Evolutionary conservation across 352 stramenopile genomes (phyloP).

Genomic region (Blastocystis sp.): DNA sequence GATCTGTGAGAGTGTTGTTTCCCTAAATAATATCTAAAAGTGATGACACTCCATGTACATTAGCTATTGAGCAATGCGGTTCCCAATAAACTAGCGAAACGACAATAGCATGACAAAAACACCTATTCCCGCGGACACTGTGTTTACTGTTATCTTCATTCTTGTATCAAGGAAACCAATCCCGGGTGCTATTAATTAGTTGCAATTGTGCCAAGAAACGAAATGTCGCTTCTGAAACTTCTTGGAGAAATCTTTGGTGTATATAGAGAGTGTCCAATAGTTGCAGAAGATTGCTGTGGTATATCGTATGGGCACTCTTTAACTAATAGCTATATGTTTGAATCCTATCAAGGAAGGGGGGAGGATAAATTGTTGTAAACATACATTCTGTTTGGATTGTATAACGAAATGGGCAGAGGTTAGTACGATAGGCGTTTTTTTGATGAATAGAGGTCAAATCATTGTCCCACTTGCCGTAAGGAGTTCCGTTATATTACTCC

Average conservation of each 20-base stretch:
- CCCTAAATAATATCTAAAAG: not conserved
- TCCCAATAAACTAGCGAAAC: no score
- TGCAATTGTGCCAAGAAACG: no score
- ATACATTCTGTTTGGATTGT: constrained; percentile 37
- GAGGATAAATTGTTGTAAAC: constrained; percentile 39
- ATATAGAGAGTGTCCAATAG: constrained; percentile 45
- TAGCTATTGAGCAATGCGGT: not conserved
- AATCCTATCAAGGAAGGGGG: constrained; percentile 19
- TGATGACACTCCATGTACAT: not conserved
- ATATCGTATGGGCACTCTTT: not conserved
- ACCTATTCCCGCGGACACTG: no score
- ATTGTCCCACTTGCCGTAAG: constrained; percentile 21
- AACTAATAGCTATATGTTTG: constrained; percentile 5
- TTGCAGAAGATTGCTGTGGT: constrained; percentile 1
- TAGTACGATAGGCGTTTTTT: not conserved
- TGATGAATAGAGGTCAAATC: constrained; percentile 29
- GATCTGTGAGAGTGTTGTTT: not conserved
- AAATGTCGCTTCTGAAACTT: constrained; percentile 9
- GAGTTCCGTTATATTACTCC: constrained; percentile 37
- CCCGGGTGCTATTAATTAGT: no score
- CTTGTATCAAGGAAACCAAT: no score
- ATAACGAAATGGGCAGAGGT: constrained; percentile 20
- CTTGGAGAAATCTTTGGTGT: constrained; percentile 44
- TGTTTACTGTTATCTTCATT: no score
- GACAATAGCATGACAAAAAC: no score